Conservation (phyloP, 371 early-diverging fungal species). For the Mortierella sp. region DNA sequence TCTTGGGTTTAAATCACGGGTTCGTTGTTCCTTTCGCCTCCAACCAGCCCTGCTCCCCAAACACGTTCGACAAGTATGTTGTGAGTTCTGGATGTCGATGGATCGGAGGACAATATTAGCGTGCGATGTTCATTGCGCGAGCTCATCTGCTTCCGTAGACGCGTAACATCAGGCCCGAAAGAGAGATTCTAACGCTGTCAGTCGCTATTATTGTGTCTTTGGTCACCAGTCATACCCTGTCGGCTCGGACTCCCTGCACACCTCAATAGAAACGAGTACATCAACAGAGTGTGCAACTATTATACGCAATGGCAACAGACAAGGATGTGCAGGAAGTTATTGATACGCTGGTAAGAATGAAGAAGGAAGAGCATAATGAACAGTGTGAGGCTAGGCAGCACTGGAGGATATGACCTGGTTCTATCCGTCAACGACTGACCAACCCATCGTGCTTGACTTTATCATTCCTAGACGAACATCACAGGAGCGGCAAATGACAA, state of each 20-base stretch:
- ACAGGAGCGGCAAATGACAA: slow-evolving; percentile 4
- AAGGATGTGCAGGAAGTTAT: slow-evolving; percentile 38
- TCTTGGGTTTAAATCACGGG: slow-evolving; percentile 6
- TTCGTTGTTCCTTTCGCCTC: neutral
- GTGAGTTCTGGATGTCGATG: too few species aligned
- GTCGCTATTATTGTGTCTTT: too few species aligned
- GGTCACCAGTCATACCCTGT: neutral
- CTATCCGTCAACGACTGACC: neutral
- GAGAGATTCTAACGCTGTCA: too few species aligned
- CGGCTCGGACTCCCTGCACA: neutral
- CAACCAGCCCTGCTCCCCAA: neutral
- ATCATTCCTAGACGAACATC: slow-evolving; percentile 4
- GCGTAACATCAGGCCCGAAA: too few species aligned
- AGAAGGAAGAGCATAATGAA: neutral
- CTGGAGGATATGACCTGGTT: too few species aligned
- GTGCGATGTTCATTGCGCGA: too few species aligned
- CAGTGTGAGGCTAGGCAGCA: too few species aligned
- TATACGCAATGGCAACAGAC: slow-evolving; percentile 17
- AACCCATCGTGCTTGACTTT: neutral
- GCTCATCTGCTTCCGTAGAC: too few species aligned
- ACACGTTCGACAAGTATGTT: too few species aligned
- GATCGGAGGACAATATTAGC: too few species aligned
- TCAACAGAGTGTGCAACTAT: neutral
- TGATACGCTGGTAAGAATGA: slow-evolving; percentile 32
- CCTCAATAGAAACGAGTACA: neutral